Evolutionary conservation across 139 green algal genomes (phyloP).

Genomic region (Coccomyxa sp.): DNA sequence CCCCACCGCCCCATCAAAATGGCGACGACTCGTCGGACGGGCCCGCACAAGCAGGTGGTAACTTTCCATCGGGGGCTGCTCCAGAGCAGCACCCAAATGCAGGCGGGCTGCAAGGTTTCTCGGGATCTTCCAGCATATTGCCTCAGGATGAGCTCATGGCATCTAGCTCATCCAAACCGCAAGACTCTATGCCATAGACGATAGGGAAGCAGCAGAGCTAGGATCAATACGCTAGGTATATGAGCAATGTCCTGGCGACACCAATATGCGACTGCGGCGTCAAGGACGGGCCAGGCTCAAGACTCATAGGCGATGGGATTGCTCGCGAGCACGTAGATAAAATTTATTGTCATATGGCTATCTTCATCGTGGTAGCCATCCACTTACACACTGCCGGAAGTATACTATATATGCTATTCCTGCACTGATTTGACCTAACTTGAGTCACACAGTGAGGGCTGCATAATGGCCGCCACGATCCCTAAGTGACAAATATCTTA

Average conservation of each 20-base stretch:
- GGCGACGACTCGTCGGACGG: slow-evolving; percentile 4
- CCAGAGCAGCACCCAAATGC: neutral
- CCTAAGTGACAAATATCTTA: too few relatives aligned
- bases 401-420: too few relatives aligned
- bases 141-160: neutral
- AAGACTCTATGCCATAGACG: neutral
- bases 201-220: neutral
- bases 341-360: too few relatives aligned
- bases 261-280: neutral
- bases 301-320: neutral
- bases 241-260: neutral
- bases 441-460: too few relatives aligned
- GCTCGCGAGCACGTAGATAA: neutral
- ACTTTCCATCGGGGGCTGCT: neutral
- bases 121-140: neutral
- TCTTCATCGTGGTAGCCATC: too few relatives aligned
- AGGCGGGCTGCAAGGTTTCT: neutral
- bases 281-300: neutral
- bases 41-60: slow-evolving; percentile 20
- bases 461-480: too few relatives aligned
- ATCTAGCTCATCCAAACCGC: neutral
- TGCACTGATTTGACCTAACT: too few relatives aligned
- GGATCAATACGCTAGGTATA: neutral
- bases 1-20: slow-evolving; percentile 11
- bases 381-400: too few relatives aligned